Evolutionary conservation across 176 grass and related monocot species (phyloP).

Genomic region (Aegilops sharonensis): DNA sequence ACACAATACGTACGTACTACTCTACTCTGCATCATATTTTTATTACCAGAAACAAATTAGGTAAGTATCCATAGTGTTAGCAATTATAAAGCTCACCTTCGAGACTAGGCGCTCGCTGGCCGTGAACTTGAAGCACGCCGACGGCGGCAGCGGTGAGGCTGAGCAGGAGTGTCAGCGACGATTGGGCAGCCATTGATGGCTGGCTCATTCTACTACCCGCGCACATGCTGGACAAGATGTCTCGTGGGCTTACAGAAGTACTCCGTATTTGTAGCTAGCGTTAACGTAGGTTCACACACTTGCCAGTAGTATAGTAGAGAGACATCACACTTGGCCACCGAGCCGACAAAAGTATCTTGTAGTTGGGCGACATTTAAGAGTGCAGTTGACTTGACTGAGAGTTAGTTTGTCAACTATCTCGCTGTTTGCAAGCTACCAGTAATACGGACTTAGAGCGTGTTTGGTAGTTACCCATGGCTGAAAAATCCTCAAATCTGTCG

Average conservation of each 20-base stretch:
- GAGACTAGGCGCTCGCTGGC: slow-evolving; percentile 27
- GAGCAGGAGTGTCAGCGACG: not conserved
- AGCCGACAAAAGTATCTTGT: not conserved
- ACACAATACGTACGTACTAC: not conserved
- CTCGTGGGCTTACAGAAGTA: too few species aligned
- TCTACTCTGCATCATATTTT: not conserved
- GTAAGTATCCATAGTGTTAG: not conserved
- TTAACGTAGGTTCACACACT: not conserved
- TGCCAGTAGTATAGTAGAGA: not conserved
- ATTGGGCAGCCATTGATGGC: not conserved
- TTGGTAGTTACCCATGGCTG: not conserved
- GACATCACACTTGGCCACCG: not conserved
- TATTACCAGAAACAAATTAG: too few species aligned
- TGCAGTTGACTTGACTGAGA: not conserved
- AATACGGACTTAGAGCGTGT: not conserved
- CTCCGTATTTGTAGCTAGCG: too few species aligned
- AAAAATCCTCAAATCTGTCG: too few species aligned
- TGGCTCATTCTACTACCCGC: not conserved
- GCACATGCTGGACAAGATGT: not conserved
- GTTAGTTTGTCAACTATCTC: not conserved
- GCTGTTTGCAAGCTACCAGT: not conserved
- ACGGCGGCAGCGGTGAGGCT: not conserved
- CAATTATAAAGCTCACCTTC: slow-evolving; percentile 19
- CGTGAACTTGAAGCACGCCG: slow-evolving; percentile 10
- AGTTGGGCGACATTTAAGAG: not conserved